These are phyloP conservation scores for Phoma sp. DNA, from an alignment of 2,329 filamentous ascomycete species.

Conservation along the genomic window DNA sequence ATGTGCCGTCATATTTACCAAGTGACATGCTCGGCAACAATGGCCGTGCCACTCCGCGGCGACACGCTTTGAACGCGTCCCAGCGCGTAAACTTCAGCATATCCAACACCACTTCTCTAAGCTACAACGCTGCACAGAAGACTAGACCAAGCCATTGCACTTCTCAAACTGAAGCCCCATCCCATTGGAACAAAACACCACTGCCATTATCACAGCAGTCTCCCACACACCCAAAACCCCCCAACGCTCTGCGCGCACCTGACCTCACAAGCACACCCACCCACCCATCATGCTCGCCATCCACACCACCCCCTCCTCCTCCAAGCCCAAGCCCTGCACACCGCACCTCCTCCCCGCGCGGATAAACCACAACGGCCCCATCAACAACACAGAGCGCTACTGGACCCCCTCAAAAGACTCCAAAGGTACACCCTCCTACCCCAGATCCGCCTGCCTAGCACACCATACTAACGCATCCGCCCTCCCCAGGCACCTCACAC, in stretches of 20 bases:
- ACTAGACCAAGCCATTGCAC: too few relatives aligned
- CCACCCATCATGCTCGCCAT: conserved; percentile 53
- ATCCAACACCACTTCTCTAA: neutral
- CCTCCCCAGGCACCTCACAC: conserved; percentile 24
- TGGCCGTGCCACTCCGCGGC: conserved; percentile 9
- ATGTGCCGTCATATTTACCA: conserved; percentile 9
- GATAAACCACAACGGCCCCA: conserved; percentile 77
- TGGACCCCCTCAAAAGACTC: conserved; percentile 67
- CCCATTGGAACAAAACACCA: too few relatives aligned
- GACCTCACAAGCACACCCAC: too few relatives aligned
- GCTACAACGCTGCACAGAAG: too few relatives aligned
- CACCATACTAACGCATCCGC: neutral
- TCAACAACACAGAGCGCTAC: conserved; percentile 68
- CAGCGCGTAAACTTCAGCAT: conserved; percentile 3
- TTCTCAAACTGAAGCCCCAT: too few relatives aligned
- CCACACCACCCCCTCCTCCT: conserved; percentile 27
- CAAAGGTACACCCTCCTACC: conserved; percentile 35
- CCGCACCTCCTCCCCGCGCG: conserved; percentile 81
- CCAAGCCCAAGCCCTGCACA: conserved; percentile 50
- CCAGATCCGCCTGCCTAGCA: too few relatives aligned
- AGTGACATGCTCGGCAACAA: neutral
- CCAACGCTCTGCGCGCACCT: too few relatives aligned
- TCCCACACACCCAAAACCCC: too few relatives aligned
- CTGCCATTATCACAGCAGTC: too few relatives aligned
- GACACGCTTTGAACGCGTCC: conserved; percentile 19